Base-by-base conservation (phyloP, 202 grass and related monocot genomes). In the Dendrocalamus latiflorus region DNA sequence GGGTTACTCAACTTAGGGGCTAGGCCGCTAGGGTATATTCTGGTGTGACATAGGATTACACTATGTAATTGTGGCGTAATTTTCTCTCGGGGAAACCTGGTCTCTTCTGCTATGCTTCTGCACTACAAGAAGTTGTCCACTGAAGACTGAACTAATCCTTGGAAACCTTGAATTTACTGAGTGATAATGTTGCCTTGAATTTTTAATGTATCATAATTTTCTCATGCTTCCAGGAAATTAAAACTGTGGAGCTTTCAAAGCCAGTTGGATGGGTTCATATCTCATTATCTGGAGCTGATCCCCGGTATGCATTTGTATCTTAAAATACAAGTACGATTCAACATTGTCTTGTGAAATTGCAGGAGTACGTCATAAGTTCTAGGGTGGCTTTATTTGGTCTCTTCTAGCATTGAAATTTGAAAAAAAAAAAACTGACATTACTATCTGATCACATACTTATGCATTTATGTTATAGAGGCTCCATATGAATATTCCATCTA, bases 211-310 rank as follows among this genome's bases (percentile, higher is more conserved):
- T 6, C 68, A 44, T 81, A 61, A 18, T 77, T 51, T 44, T 8
- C 26, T 81, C 50, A 21, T 74, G 33, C 13, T 85, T 79, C n/a
- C 74, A 98, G 93, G 96, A 98, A 89, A 95, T 98, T 91, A 95
- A 98, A 85, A 93, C 83, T 15, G 89, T 95, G 87, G 91, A 95
- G 85, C 91, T 98, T 65, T 81, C 85, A 21, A 95, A 95, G 78
- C 96, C 96, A 58, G 81, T 90, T 81, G 96, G 96, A 72, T 98
- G 96, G 93, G 91, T 98, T 26, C 93, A 98, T 83, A 75, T 98
- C 70, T 90, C 93, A 78, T 74, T 98, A 60, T 98, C 91, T 30
- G 89, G 93, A 50, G n/a, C n/a, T 49, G 93, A 98, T 82, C n/a
- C 93, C 21, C 78, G 89, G 93, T 98, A 90, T 75, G 77, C 11